phyloP scores from a whole-genome alignment of 495 filamentous ascomycete species.

The Penicillium herquei region DNA sequence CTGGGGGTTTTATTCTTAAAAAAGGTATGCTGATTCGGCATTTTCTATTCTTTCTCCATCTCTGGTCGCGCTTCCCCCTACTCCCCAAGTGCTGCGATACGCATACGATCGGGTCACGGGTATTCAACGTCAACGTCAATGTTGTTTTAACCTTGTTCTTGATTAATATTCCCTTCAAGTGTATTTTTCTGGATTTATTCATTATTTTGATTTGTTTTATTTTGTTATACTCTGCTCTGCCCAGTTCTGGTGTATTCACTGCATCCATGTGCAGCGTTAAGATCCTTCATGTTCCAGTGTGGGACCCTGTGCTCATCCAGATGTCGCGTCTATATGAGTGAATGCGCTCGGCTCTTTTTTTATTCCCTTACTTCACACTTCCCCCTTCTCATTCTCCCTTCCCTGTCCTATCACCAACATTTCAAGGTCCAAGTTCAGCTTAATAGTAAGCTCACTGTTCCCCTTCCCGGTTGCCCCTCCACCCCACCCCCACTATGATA shows the following conservation, averaged over 20 bases:
- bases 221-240: background rate
- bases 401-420: background rate
- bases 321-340: constrained; percentile 9
- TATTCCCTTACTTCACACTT: constrained; percentile 3
- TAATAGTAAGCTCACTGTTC: background rate
- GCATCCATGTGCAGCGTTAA: too few relatives aligned
- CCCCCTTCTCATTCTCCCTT: constrained; percentile 1
- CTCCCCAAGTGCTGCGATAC: too few relatives aligned
- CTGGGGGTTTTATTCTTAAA: too few relatives aligned
- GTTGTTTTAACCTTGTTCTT: constrained; percentile 4
- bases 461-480: background rate
- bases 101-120: background rate
- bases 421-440: too few relatives aligned
- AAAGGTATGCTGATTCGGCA: too few relatives aligned
- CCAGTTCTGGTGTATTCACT: background rate
- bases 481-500: background rate
- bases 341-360: constrained; percentile 2
- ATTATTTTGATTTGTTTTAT: constrained; percentile 9
- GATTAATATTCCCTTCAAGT: constrained; percentile 4
- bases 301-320: background rate
- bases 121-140: too few relatives aligned
- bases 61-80: too few relatives aligned
- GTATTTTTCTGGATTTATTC: too few relatives aligned
- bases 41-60: too few relatives aligned
- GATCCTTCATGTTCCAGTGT: background rate